These are phyloP conservation scores for Cutaneotrichosporon cyanovorans DNA, from an alignment of 1,284 basidiomycete species.

Conservation along the genomic window DNA sequence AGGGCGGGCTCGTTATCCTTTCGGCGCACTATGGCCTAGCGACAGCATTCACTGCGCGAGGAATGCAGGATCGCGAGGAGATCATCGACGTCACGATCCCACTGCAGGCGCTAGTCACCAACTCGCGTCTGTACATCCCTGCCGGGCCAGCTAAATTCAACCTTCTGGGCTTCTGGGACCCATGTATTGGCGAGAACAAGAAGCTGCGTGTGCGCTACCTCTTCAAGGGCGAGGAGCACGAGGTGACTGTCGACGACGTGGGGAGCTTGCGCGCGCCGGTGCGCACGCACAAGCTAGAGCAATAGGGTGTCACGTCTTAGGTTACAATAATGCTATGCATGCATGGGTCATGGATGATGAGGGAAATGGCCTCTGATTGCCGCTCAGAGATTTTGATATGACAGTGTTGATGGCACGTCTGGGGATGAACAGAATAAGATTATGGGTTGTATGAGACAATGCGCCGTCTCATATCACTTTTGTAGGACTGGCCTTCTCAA, in stretches of 20 bases:
- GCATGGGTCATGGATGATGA: no score
- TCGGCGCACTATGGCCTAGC: conserved; percentile 60
- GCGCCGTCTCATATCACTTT: no score
- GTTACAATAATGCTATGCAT: no score
- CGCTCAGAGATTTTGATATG: no score
- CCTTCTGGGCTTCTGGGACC: conserved; percentile 45
- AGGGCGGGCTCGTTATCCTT: conserved; percentile 61
- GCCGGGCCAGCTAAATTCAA: conserved; percentile 55
- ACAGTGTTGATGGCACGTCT: no score
- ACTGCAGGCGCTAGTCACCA: conserved; percentile 70
- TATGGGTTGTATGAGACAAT: no score
- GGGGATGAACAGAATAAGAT: no score
- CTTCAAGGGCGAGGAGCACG: conserved; percentile 67
- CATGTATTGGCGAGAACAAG: conserved; percentile 46
- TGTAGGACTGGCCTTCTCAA: no score
- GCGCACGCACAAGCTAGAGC: conserved; percentile 37
- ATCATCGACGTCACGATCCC: conserved; percentile 69
- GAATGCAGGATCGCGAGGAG: conserved; percentile 44
- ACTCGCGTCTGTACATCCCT: conserved; percentile 71
- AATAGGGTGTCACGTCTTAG: no score
- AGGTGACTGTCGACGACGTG: conserved; percentile 66
- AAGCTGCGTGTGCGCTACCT: conserved; percentile 63
- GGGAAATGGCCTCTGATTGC: no score
- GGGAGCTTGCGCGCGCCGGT: conserved; percentile 66
- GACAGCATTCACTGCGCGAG: conserved; percentile 44